Evolutionary conservation across 2,329 filamentous ascomycete species (phyloP).

Genomic region (Aureobasidium lini): DNA sequence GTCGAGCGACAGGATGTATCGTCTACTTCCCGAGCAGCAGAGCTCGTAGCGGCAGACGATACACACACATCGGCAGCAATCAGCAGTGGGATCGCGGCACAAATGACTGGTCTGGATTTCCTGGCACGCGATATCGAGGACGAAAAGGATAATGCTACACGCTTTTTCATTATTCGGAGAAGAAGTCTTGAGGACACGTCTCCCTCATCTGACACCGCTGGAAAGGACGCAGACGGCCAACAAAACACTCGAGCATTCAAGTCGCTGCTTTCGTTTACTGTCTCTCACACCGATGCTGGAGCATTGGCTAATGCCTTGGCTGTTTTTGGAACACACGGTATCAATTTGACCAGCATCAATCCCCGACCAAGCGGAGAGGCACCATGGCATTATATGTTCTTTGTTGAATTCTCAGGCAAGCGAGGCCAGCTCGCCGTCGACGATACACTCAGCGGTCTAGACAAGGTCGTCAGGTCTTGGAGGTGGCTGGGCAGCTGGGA

Average conservation of each 20-base stretch:
- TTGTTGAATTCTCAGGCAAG: slow-evolving; percentile 77
- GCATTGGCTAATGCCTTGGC: slow-evolving; percentile 72
- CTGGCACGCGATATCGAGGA: slow-evolving; percentile 67
- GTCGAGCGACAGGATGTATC: slow-evolving; percentile 77
- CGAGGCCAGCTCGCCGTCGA: slow-evolving; percentile 44
- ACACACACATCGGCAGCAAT: slow-evolving; percentile 63
- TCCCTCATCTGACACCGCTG: background rate
- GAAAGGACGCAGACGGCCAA: background rate
- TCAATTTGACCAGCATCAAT: slow-evolving; percentile 89
- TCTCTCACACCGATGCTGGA: slow-evolving; percentile 70
- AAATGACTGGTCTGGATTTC: slow-evolving; percentile 59
- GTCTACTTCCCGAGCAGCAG: slow-evolving; percentile 78
- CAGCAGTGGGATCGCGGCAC: slow-evolving; percentile 65
- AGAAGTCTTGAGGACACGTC: slow-evolving; percentile 10
- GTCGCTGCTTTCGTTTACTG: slow-evolving; percentile 73
- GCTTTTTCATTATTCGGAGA: slow-evolving; percentile 61
- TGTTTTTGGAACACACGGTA: slow-evolving; percentile 62
- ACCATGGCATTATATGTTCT: slow-evolving; percentile 90
- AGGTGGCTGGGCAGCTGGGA: slow-evolving; percentile 44
- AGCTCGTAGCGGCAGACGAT: slow-evolving; percentile 57
- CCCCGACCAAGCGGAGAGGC: slow-evolving; percentile 67
- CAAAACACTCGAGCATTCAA: slow-evolving; percentile 41
- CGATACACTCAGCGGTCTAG: slow-evolving; percentile 52
- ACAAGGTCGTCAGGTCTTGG: slow-evolving; percentile 51
- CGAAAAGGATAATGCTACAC: slow-evolving; percentile 65